phyloP scores from a whole-genome alignment of 2,329 filamentous ascomycete genomes.

The Emergomyces orientalis region DNA sequence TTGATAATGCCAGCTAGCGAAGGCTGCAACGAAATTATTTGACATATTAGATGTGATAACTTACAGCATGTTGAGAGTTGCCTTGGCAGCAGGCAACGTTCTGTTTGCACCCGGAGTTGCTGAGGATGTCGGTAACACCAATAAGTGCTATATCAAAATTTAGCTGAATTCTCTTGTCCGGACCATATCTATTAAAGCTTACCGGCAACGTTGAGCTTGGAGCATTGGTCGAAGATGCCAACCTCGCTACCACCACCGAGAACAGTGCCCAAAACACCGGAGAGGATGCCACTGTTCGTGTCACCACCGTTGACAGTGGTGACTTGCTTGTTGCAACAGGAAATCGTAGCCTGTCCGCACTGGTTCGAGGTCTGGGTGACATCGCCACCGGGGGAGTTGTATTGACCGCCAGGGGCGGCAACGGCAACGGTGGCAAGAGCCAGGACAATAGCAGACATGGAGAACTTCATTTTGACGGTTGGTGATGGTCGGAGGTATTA shows the following conservation, averaged over 20 bases:
- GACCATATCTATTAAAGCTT: conserved; percentile 12
- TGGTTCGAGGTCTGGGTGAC: conserved; percentile 11
- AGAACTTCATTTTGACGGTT: conserved; percentile 18
- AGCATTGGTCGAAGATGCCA: conserved; percentile 36
- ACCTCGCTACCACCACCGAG: conserved; percentile 28
- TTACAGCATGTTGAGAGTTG: conserved; percentile 12
- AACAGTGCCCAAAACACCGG: conserved; percentile 27
- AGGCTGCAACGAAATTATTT: not conserved
- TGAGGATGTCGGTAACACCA: conserved; percentile 19
- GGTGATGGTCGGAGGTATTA: not conserved
- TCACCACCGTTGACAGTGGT: conserved; percentile 30
- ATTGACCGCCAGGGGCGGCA: conserved; percentile 11
- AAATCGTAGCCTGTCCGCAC: conserved; percentile 14
- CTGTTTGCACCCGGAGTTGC: conserved; percentile 12
- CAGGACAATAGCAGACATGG: conserved; percentile 32
- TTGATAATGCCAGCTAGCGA: not conserved
- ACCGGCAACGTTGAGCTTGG: conserved; percentile 30
- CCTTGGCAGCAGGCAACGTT: conserved; percentile 16
- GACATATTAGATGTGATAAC: not conserved
- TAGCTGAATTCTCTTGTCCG: not conserved
- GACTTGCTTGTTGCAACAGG: conserved; percentile 28
- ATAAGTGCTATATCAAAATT: conserved; percentile 21
- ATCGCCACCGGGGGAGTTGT: conserved; percentile 6
- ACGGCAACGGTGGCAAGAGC: conserved; percentile 35
- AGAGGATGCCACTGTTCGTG: conserved; percentile 27